A percentile compares a stretch with the other conserved stretches of the same genome.
Conservation (phyloP, 1,139 yeast genomes). For the Suhomyces wounanorum region DNA sequence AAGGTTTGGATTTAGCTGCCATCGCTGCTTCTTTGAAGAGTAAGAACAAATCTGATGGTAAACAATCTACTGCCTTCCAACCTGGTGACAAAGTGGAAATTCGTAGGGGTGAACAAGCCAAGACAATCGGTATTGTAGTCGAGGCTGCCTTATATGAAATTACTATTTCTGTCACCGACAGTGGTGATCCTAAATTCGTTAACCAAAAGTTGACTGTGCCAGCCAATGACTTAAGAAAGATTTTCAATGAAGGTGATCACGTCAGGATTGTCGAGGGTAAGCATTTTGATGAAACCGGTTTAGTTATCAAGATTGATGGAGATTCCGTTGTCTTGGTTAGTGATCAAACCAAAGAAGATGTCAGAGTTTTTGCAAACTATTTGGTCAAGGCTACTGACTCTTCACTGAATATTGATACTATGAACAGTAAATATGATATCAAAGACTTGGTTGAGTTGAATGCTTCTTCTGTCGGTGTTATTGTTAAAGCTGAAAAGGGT, state of each 20-base stretch:
- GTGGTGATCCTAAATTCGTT: constrained; percentile 51
- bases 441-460: constrained; percentile 90
- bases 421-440: constrained; percentile 73
- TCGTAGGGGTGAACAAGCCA: constrained; percentile 90
- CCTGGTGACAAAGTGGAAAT: constrained; percentile 95
- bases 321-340: constrained; percentile 89
- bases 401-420: constrained; percentile 37
- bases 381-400: constrained; percentile 79
- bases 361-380: constrained; percentile 90
- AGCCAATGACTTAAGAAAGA: constrained; percentile 75
- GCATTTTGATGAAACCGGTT: constrained; percentile 91
- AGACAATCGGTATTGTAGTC: constrained; percentile 77
- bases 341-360: constrained; percentile 84
- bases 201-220: constrained; percentile 68
- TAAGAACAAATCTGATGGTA: constrained; percentile 38
- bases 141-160: constrained; percentile 67
- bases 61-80: constrained; percentile 61
- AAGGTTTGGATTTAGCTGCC: constrained; percentile 79
- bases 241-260: constrained; percentile 90
- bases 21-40: constrained; percentile 82
- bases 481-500: constrained; percentile 86
- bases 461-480: constrained; percentile 85
- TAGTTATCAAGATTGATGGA: constrained; percentile 78
- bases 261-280: constrained; percentile 91
- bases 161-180: constrained; percentile 56